Conservation (phyloP, 2,329 filamentous ascomycete species). For the Fusarium irregulare region DNA sequence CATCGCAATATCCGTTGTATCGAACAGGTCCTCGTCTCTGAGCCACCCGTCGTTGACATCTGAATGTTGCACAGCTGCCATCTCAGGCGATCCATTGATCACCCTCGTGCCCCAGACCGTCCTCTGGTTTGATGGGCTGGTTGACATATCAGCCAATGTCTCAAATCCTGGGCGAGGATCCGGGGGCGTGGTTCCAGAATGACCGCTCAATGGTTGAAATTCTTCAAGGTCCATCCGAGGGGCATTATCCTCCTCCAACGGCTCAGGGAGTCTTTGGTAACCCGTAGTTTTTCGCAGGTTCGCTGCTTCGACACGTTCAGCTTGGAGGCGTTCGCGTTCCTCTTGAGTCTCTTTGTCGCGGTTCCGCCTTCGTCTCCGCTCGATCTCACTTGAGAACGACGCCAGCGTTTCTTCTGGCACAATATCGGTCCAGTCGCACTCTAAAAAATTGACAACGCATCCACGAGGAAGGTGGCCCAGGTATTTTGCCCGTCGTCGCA, state of each 20-base stretch:
- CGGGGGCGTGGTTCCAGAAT: conserved; percentile 64
- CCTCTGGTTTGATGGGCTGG: conserved; percentile 78
- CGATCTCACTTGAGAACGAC: conserved; percentile 80
- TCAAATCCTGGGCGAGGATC: conserved; percentile 71
- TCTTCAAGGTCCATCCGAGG: conserved; percentile 66
- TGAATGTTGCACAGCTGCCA: conserved; percentile 52
- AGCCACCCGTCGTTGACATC: conserved; percentile 82
- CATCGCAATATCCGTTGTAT: conserved; percentile 67
- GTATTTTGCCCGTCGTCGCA: conserved; percentile 88
- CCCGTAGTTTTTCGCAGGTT: conserved; percentile 67
- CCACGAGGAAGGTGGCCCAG: conserved; percentile 86
- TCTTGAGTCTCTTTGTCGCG: conserved; percentile 86
- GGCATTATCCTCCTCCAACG: conserved; percentile 52
- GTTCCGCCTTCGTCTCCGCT: conserved; percentile 79
- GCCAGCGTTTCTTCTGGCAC: conserved; percentile 80
- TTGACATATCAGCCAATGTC: conserved; percentile 80
- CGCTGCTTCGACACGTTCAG: conserved; percentile 82
- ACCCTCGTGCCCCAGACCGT: conserved; percentile 94
- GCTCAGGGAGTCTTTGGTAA: conserved; percentile 53
- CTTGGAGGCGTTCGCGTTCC: conserved; percentile 84
- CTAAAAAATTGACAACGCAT: conserved; percentile 90
- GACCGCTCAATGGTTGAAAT: conserved; percentile 70
- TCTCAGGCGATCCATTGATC: conserved; percentile 69
- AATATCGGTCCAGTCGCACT: conserved; percentile 95
- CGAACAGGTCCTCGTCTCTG: conserved; percentile 80